phyloP scores from a whole-genome alignment of 2,329 filamentous ascomycete genomes.

The Verticillium zaregamsianum region DNA sequence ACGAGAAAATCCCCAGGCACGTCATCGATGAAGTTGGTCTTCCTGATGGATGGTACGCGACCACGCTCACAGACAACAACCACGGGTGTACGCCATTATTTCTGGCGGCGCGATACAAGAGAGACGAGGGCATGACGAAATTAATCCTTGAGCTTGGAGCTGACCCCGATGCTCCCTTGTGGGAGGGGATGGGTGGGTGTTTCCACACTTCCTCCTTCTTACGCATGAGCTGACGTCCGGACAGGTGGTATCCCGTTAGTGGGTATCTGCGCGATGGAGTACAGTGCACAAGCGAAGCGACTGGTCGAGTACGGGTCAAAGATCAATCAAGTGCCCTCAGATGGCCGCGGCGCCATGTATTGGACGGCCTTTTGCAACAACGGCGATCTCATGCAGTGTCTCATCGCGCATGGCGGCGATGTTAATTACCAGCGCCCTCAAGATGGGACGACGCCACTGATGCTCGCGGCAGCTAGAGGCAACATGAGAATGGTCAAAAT shows the following conservation, averaged over 20 bases:
- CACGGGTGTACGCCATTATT: neutral
- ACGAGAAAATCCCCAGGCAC: conserved; percentile 57
- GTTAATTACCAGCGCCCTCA: neutral
- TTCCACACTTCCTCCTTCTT: neutral
- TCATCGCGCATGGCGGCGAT: neutral
- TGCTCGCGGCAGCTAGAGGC: neutral
- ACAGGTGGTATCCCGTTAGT: neutral
- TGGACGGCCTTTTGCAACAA: neutral
- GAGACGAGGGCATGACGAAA: neutral
- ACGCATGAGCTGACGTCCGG: neutral
- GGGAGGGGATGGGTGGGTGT: neutral
- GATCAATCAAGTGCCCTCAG: neutral
- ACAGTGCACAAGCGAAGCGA: neutral
- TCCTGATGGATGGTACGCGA: neutral
- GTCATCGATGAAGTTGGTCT: conserved; percentile 57
- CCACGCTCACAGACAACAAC: neutral
- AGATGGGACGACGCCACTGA: neutral
- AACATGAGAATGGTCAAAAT: neutral
- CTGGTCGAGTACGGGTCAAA: neutral
- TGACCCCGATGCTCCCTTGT: neutral
- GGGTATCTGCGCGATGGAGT: neutral
- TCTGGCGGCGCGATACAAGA: neutral
- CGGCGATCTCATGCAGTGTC: neutral
- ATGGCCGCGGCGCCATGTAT: neutral
- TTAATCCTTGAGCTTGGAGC: neutral